Percentiles rank a stretch among this genome's conserved stretches.
These are phyloP conservation scores for Rhazya stricta DNA, from an alignment of 257 asterid species.

Conservation along the genomic window DNA sequence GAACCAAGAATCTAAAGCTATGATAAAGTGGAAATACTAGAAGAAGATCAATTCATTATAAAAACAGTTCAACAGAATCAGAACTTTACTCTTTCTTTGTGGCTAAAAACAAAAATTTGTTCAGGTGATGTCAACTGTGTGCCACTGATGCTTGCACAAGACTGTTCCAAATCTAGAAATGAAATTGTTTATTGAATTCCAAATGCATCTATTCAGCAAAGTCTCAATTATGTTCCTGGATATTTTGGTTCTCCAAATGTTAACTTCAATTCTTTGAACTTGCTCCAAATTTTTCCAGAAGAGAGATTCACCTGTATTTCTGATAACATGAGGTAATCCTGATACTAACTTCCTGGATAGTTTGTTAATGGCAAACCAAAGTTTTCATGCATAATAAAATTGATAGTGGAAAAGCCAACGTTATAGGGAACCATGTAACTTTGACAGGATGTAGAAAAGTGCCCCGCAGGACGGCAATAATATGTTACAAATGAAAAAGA, in stretches of 20 bases:
- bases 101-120: not conserved
- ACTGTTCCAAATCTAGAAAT: not conserved
- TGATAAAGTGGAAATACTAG: not conserved
- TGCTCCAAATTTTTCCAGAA: not conserved
- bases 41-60: not conserved
- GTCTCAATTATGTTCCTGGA: not conserved
- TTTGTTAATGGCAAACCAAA: not conserved
- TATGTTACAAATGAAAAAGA: conserved; percentile 8
- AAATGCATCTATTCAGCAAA: not conserved
- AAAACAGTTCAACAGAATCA: not conserved
- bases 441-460: not conserved
- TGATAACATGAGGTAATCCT: not conserved
- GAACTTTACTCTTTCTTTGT: conserved; percentile 2
- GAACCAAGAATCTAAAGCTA: not conserved
- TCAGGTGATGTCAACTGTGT: not conserved
- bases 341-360: not conserved
- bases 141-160: not conserved
- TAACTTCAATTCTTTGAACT: not conserved
- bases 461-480: not conserved
- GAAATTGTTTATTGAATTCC: not conserved
- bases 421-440: not conserved
- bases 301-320: not conserved
- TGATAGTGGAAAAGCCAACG: not conserved
- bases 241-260: not conserved
- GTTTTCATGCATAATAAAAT: not conserved